Percentiles rank a stretch among this genome's conserved stretches.
Conservation (phyloP, 2,329 filamentous ascomycete genomes). For the Pseudogymnoascus sp. region DNA sequence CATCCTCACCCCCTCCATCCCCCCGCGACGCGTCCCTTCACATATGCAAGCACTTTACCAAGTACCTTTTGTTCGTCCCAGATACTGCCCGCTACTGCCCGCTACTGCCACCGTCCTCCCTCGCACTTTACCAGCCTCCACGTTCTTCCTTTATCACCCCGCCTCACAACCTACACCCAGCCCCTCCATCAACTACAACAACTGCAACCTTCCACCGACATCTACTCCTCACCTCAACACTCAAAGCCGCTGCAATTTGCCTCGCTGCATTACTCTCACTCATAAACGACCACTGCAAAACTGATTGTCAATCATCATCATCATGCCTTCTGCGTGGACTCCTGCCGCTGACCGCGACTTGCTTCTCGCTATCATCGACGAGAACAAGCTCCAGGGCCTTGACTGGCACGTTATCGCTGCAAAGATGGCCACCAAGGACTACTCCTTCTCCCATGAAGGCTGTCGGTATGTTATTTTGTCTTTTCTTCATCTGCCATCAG, state of each 20-base stretch:
- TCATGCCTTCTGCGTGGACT: conserved; percentile 20
- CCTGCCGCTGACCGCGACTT: conserved; percentile 22
- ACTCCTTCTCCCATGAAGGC: conserved; percentile 23
- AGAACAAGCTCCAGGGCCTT: conserved; percentile 18
- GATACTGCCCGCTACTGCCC: neutral
- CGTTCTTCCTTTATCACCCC: neutral
- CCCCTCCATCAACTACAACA: neutral
- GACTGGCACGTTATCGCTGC: conserved; percentile 20
- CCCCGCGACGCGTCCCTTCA: neutral
- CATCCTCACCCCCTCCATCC: neutral
- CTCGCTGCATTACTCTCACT: neutral
- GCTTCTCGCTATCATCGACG: conserved; percentile 24
- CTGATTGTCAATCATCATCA: neutral
- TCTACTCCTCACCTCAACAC: neutral
- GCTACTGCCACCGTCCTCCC: neutral
- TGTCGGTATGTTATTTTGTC: conserved; percentile 22
- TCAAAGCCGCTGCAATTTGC: neutral
- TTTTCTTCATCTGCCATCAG: neutral
- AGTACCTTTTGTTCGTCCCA: neutral
- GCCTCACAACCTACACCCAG: neutral
- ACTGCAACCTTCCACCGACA: neutral
- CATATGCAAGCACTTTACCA: neutral
- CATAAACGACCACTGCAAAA: neutral
- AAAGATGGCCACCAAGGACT: conserved; percentile 17
- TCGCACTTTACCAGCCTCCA: neutral